A percentile compares a stretch with the other conserved stretches of the same genome.
Conservation (phyloP, 768 basidiomycete species). For the Suillus decipiens region DNA sequence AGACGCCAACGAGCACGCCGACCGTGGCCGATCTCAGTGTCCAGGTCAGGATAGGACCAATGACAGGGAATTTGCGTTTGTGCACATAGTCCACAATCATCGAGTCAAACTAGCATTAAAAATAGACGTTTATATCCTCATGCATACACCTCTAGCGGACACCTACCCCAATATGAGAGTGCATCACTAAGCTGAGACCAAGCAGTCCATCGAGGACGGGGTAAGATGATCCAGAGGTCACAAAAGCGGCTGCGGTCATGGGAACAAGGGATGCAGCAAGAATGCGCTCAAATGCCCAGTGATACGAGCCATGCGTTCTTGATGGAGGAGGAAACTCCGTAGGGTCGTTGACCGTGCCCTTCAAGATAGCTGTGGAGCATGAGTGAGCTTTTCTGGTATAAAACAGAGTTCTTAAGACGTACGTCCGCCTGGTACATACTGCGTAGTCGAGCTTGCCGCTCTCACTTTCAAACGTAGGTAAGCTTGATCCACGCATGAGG, state of each 20-base stretch:
- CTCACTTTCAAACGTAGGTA: conserved; percentile 35
- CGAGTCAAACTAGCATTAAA: conserved; percentile 63
- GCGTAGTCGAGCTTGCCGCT: conserved; percentile 36
- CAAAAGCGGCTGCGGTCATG: conserved; percentile 83
- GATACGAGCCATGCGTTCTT: conserved; percentile 86
- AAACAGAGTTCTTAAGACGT: not conserved
- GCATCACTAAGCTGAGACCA: conserved; percentile 85
- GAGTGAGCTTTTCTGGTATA: not conserved
- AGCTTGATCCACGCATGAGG: not conserved
- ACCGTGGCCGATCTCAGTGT: conserved; percentile 73
- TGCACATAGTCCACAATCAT: conserved; percentile 89
- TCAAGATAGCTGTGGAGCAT: conserved; percentile 64
- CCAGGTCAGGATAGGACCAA: conserved; percentile 78
- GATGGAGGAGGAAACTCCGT: conserved; percentile 84
- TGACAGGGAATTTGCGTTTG: conserved; percentile 83
- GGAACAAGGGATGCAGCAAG: conserved; percentile 88
- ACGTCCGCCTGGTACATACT: conserved; percentile 57
- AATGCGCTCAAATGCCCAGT: conserved; percentile 91
- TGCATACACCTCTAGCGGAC: not conserved
- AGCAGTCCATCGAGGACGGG: conserved; percentile 90
- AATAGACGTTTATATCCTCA: not conserved
- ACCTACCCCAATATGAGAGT: conserved; percentile 93
- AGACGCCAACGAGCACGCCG: conserved; percentile 84
- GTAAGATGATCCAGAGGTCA: conserved; percentile 70
- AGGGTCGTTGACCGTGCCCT: conserved; percentile 94